Conservation (phyloP, 176 grass and related monocot species). For the Bolboschoenus planiculmis region DNA sequence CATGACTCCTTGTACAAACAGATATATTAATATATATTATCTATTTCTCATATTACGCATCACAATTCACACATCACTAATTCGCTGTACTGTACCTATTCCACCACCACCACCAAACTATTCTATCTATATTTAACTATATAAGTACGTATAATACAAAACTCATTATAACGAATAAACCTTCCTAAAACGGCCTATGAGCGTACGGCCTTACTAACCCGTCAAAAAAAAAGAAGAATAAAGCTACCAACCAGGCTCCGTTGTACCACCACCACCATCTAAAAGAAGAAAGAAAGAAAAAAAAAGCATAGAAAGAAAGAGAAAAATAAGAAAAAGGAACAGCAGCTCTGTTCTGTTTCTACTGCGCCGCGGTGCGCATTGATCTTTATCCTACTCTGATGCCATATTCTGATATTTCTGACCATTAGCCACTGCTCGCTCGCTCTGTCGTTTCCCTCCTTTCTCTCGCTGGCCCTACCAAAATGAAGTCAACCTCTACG, state of each 20-base stretch:
- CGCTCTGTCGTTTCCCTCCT: neutral
- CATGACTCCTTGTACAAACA: neutral
- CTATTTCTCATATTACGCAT: neutral
- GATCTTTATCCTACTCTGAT: neutral
- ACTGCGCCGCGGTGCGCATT: slow-evolving; percentile 2
- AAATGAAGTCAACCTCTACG: neutral
- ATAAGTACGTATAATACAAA: slow-evolving; percentile 12
- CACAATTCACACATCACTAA: neutral
- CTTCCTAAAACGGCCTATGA: slow-evolving; percentile 6
- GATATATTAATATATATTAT: neutral
- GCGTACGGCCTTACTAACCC: neutral
- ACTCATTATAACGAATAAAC: neutral
- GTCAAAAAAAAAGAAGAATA: neutral
- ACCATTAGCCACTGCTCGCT: neutral
- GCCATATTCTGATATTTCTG: neutral
- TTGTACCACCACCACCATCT: neutral
- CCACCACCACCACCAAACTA: neutral
- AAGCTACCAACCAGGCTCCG: neutral
- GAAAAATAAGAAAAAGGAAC: neutral
- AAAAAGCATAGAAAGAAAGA: neutral
- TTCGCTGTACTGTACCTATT: neutral
- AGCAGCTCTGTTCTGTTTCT: neutral
- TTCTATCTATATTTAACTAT: slow-evolving; percentile 1
- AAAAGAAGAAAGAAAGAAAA: neutral
- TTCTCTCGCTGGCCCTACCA: neutral